These are phyloP conservation scores for Goffeauzyma gilvescens DNA, from an alignment of 768 basidiomycete genomes.

Conservation along the genomic window DNA sequence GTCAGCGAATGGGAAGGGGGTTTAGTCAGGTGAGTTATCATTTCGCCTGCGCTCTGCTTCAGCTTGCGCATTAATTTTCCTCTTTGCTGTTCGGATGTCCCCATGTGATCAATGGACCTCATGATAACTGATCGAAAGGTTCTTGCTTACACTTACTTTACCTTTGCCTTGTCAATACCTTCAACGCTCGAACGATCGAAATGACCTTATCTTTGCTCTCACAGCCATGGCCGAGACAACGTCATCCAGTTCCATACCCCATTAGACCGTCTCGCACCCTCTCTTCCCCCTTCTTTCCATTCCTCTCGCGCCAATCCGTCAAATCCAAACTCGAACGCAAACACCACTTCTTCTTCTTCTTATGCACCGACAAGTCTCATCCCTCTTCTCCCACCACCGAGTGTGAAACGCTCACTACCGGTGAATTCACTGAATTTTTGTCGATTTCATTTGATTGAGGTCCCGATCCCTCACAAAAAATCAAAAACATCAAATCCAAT, in stretches of 20 bases:
- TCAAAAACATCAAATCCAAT: not conserved
- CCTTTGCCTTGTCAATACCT: not conserved
- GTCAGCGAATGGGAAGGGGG: conserved; percentile 51
- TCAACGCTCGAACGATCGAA: not conserved
- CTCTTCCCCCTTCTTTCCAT: conserved; percentile 31
- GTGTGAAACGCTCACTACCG: conserved; percentile 51
- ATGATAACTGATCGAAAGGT: too few relatives aligned
- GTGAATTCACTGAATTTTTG: conserved; percentile 91
- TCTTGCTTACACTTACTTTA: not conserved
- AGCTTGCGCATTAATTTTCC: not conserved
- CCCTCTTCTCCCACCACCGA: conserved; percentile 37
- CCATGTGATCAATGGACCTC: not conserved
- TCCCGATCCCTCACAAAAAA: not conserved
- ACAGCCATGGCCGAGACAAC: conserved; percentile 31
- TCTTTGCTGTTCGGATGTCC: not conserved
- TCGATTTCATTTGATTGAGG: conserved; percentile 52
- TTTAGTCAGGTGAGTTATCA: conserved; percentile 54
- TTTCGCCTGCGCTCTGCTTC: not conserved
- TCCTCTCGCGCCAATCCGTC: conserved; percentile 34
- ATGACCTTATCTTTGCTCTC: too few relatives aligned
- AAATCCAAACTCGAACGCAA: conserved; percentile 33
- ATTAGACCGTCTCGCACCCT: not conserved
- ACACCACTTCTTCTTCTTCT: conserved; percentile 37
- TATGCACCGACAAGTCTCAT: conserved; percentile 17
- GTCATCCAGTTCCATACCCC: conserved; percentile 22